These are phyloP conservation scores for Backusella macrospora DNA, from an alignment of 192 early-diverging fungal species.

Conservation along the genomic window DNA sequence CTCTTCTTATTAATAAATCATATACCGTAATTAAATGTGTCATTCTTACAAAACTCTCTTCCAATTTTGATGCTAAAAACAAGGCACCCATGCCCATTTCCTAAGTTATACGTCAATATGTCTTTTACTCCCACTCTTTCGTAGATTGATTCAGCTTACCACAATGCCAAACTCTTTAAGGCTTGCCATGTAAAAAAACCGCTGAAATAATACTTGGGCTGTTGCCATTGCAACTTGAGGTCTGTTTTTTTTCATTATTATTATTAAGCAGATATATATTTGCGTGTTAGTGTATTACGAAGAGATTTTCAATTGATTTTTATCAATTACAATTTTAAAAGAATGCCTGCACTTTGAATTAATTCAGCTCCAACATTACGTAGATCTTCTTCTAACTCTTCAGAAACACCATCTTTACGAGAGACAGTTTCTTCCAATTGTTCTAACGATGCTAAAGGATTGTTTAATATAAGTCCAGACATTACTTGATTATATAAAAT, in stretches of 20 bases:
- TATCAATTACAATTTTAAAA: slow-evolving; percentile 69
- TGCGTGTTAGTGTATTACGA: too few species aligned
- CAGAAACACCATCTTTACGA: slow-evolving; percentile 55
- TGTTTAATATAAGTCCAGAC: slow-evolving; percentile 66
- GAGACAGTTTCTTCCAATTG: slow-evolving; percentile 74
- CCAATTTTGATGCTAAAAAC: slow-evolving; percentile 79
- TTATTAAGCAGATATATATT: background rate
- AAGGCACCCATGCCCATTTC: slow-evolving; percentile 73
- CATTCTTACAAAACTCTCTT: slow-evolving; percentile 80
- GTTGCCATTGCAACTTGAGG: slow-evolving; percentile 96
- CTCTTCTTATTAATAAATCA: slow-evolving; percentile 68
- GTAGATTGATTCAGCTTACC: slow-evolving; percentile 42
- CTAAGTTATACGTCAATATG: slow-evolving; percentile 30
- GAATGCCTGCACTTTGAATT: slow-evolving; percentile 81
- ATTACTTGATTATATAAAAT: background rate
- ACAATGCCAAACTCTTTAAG: slow-evolving; percentile 71
- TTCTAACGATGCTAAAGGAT: slow-evolving; percentile 73
- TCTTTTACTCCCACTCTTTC: background rate
- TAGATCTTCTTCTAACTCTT: slow-evolving; percentile 73
- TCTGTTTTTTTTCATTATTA: slow-evolving; percentile 42
- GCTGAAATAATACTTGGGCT: slow-evolving; percentile 91
- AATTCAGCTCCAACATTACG: slow-evolving; percentile 79
- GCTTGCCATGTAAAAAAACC: slow-evolving; percentile 86
- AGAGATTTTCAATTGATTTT: background rate
- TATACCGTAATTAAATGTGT: slow-evolving; percentile 83